Base-by-base conservation (phyloP, 192 early-diverging fungal genomes). In the Thamnidium elegans region DNA sequence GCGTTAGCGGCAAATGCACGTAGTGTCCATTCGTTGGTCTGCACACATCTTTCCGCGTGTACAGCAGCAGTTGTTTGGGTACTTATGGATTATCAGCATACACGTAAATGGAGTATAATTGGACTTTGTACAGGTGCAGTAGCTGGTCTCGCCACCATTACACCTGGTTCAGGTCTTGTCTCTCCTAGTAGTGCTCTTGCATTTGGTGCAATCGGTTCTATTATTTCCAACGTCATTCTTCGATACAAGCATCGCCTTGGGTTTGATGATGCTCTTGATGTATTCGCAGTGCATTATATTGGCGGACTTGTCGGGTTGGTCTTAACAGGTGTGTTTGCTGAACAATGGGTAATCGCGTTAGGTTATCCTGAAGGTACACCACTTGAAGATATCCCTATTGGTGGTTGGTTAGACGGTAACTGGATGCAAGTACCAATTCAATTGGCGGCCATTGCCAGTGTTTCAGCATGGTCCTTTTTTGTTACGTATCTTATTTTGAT, bases 121-220 rank as follows among this genome's bases (percentile, higher is more conserved):
- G 93, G 90, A 19, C 89, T 92, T 70, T 96, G 94, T 73, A 88
- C 88, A 7, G 94, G 94, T 45, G 93, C 90, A 8, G 89, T 96
- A 10, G 91, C 91, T 7, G 94, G 91, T 15, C 82, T 96, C 66
- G 94, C 93, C 2, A 90, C 86, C 52, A 88, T 96, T 65, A 96
- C 94, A 19, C 94, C 94, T 0, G 93, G 85, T 4, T 80, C 89
- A 21, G 92, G 93, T 50, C 89, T 80, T 62, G 89, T 94, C 21
- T 79, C 76, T 32, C 85, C 88, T 9, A 86, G 86, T 66, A 85
- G 87, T 20, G 79, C 90, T 3, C 67, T 94, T 42, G 86, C 88
- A 54, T 88, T 94, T 81, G 94, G 94, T 30, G 54, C 81, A 19
- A 64, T 90, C 36, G 83, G 87, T 0, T 86, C 82, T 20, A 62